Base-by-base conservation (phyloP, 495 filamentous ascomycete species). In the Entonaema liquescens region DNA sequence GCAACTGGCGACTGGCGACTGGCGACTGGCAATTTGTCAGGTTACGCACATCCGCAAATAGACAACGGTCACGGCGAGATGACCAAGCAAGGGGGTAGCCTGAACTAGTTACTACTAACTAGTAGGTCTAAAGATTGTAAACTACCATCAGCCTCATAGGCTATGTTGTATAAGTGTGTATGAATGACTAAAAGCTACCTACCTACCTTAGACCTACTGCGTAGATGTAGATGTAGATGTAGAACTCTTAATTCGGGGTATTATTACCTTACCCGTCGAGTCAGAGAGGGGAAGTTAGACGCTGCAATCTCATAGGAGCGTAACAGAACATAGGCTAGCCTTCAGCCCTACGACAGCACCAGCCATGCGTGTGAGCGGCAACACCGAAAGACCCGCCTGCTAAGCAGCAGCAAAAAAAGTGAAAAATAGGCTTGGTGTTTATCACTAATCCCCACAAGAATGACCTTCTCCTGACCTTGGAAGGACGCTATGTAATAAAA, bases 271-370 rank as follows among this genome's bases (percentile, higher is more conserved):
- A 61, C 19, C 49, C 58, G 57, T 38, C 60, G 59, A 59, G n/a
- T 50, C 35, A 65, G 33, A 60, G 23, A 42, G 49, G 59, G 65
- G 50, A 38, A 49, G 60, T 17, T 33, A 38, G 47, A 63, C 56
- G 31, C 68, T 53, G 53, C 28, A 17, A 49, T 65, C 59, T 69
- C 49, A 72, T 70, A 53, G 65, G 70, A 50, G 47, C 36, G 56
- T 61, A 58, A 53, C 19, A 38, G 31, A 19, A 28, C 23, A 29
- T 13, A 56, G 5, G 17, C 31, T 44, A 19, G 25, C 36, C 62
- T 55, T 73, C 71, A 73, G 71, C 71, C 71, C 71, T 73, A 70
- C 68, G 65, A 59, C 25, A 42, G 42, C 58, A 56, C 44, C 21
- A 59, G 33, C 47, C 28, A 70, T 65, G 61, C 50, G 57, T n/a